These are phyloP conservation scores for Albizia julibrissin DNA, from an alignment of 306 rosid species.

Conservation along the genomic window DNA sequence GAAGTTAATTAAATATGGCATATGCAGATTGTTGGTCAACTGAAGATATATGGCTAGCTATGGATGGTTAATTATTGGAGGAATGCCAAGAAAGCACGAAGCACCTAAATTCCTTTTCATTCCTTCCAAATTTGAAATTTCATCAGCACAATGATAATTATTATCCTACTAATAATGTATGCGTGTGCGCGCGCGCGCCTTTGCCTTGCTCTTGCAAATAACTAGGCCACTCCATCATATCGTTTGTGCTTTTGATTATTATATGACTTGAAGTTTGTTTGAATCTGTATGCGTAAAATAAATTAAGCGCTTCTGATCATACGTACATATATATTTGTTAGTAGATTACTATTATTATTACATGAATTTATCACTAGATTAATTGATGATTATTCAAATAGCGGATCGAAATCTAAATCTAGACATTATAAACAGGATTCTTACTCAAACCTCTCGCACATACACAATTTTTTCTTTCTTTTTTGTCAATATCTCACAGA, in stretches of 20 bases:
- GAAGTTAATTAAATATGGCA: constrained; percentile 3
- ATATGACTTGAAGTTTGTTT: not conserved
- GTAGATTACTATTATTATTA: too few relatives aligned
- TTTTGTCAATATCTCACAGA: too few relatives aligned
- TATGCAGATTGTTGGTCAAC: not conserved
- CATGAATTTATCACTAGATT: not conserved
- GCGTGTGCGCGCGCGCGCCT: not conserved
- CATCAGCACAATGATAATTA: not conserved
- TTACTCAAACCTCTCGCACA: not conserved
- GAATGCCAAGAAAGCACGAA: not conserved
- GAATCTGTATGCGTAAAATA: not conserved
- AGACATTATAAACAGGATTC: not conserved
- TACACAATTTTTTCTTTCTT: too few relatives aligned
- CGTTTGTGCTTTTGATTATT: not conserved
- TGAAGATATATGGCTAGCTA: not conserved
- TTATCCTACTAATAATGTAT: not conserved
- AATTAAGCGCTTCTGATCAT: not conserved
- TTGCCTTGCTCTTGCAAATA: not conserved
- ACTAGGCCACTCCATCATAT: not conserved
- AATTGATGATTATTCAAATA: not conserved
- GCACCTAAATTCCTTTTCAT: not conserved
- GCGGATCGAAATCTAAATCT: not conserved
- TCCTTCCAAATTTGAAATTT: not conserved
- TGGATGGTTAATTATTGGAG: not conserved
- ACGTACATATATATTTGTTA: not conserved